Evolutionary conservation across 176 grass and related monocot genomes (phyloP).

Genomic region (Microstegium vimineum): DNA sequence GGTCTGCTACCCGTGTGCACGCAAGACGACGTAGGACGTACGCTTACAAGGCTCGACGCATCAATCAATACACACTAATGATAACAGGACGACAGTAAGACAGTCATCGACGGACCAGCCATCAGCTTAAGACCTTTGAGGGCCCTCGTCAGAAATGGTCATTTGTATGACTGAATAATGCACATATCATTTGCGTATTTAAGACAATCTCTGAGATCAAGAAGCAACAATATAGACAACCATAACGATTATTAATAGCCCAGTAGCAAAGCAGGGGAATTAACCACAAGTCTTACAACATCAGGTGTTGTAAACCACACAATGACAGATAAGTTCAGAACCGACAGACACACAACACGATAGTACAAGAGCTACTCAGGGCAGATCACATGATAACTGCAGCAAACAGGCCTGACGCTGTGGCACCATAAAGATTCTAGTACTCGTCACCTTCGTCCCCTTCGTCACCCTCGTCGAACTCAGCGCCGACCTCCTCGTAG

Average conservation of each 20-base stretch:
- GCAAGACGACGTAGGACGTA: too few species aligned
- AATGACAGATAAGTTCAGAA: neutral
- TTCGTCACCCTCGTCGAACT: slow-evolving; percentile 44
- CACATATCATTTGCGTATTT: too few species aligned
- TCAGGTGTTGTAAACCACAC: slow-evolving; percentile 29
- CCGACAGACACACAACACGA: neutral
- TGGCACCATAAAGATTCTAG: slow-evolving; percentile 9
- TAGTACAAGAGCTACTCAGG: neutral
- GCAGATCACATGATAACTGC: slow-evolving; percentile 38
- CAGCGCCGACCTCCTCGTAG: slow-evolving; percentile 49
- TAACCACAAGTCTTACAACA: slow-evolving; percentile 36
- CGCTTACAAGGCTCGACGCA: too few species aligned
- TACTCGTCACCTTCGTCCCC: slow-evolving; percentile 43
- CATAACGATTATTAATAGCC: neutral
- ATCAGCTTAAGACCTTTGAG: too few species aligned
- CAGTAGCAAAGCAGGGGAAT: slow-evolving; percentile 2
- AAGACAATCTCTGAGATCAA: too few species aligned
- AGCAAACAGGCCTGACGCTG: neutral
- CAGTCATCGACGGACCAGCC: too few species aligned
- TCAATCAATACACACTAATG: too few species aligned
- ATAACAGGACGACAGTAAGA: too few species aligned
- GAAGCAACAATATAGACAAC: too few species aligned
- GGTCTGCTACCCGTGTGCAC: too few species aligned
- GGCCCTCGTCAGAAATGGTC: too few species aligned
- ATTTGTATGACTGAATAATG: too few species aligned